A percentile compares a stretch with the other conserved stretches of the same genome.
These are phyloP conservation scores for Angomonas ambiguus DNA, from an alignment of 208 protist genomes.

Conservation along the genomic window DNA sequence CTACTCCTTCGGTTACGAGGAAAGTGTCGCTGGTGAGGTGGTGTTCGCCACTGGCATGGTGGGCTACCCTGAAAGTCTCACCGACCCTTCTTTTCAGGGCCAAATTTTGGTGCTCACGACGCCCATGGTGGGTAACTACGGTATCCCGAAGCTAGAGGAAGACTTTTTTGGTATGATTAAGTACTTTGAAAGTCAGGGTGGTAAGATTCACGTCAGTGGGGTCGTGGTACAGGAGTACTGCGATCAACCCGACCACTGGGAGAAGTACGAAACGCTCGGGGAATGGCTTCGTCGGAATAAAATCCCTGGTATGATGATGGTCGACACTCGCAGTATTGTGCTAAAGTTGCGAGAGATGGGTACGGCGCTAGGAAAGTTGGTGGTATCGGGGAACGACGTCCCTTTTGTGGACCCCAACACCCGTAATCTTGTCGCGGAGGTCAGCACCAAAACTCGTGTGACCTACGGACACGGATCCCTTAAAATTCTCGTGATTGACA, in stretches of 20 bases:
- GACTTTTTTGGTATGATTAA: constrained; percentile 92
- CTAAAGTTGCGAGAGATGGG: constrained; percentile 95
- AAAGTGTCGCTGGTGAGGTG: constrained; percentile 81
- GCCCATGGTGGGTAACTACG: constrained; percentile 98
- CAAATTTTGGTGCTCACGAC: constrained; percentile 98
- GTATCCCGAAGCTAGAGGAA: constrained; percentile 84
- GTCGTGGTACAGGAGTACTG: constrained; percentile 94
- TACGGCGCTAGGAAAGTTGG: constrained; percentile 89
- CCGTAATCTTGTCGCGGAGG: constrained; percentile 93
- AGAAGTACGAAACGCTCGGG: constrained; percentile 75
- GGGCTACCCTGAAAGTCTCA: constrained; percentile 92
- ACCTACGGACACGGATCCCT: constrained; percentile 87
- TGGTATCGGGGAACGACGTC: constrained; percentile 67
- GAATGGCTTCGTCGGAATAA: constrained; percentile 91
- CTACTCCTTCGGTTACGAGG: constrained; percentile 94
- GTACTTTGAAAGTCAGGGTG: constrained; percentile 94
- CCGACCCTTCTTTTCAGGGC: constrained; percentile 97
- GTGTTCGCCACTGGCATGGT: constrained; percentile 95
- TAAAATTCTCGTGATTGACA: constrained; percentile 90
- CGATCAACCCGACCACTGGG: constrained; percentile 95
- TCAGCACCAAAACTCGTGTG: constrained; percentile 77
- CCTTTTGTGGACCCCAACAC: constrained; percentile 93
- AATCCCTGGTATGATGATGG: constrained; percentile 96
- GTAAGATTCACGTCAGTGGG: constrained; percentile 86
- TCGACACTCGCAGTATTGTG: constrained; percentile 98